Evolutionary conservation across 495 filamentous ascomycete species (phyloP).

Genomic region (Hypoxylon lienhwacheense): DNA sequence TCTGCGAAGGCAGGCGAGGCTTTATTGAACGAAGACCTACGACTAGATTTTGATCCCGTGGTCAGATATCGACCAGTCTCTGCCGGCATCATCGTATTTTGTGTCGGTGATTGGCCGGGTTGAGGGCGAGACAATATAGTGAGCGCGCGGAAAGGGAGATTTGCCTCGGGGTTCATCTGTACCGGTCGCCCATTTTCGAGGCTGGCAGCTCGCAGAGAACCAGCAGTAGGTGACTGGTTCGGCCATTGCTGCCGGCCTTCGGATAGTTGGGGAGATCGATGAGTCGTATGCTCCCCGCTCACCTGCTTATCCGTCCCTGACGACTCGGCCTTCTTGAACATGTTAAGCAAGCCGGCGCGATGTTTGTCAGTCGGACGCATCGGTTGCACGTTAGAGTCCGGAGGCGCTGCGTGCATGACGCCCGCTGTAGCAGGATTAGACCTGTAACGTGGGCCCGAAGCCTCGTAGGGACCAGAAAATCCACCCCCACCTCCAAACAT

Average conservation of each 20-base stretch:
- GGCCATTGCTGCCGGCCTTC: slow-evolving; percentile 20
- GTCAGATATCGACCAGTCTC: slow-evolving; percentile 11
- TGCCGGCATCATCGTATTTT: slow-evolving; percentile 14
- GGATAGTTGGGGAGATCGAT: slow-evolving; percentile 12
- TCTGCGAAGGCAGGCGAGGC: slow-evolving; percentile 26
- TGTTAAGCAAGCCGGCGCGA: slow-evolving; percentile 48
- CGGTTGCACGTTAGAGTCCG: slow-evolving; percentile 18
- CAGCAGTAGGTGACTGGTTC: slow-evolving; percentile 27
- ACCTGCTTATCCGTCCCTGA: slow-evolving; percentile 22
- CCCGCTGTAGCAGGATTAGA: slow-evolving; percentile 8
- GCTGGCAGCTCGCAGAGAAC: slow-evolving; percentile 31
- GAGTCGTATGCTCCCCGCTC: slow-evolving; percentile 17
- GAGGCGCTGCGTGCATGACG: slow-evolving; percentile 6
- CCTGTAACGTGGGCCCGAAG: slow-evolving; percentile 5
- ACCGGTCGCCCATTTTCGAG: slow-evolving; percentile 38
- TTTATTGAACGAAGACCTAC: slow-evolving; percentile 14
- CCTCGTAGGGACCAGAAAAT: slow-evolving; percentile 29
- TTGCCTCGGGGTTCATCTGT: slow-evolving; percentile 44
- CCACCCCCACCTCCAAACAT: slow-evolving; percentile 28
- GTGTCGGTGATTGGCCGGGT: slow-evolving; percentile 20
- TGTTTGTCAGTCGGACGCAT: slow-evolving; percentile 48
- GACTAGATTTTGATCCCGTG: slow-evolving; percentile 27
- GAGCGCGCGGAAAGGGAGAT: slow-evolving; percentile 46
- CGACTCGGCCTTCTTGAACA: slow-evolving; percentile 49
- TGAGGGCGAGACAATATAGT: slow-evolving; percentile 44